Conservation (phyloP, 2,329 filamentous ascomycete genomes). For the Sarocladium kiliense region DNA sequence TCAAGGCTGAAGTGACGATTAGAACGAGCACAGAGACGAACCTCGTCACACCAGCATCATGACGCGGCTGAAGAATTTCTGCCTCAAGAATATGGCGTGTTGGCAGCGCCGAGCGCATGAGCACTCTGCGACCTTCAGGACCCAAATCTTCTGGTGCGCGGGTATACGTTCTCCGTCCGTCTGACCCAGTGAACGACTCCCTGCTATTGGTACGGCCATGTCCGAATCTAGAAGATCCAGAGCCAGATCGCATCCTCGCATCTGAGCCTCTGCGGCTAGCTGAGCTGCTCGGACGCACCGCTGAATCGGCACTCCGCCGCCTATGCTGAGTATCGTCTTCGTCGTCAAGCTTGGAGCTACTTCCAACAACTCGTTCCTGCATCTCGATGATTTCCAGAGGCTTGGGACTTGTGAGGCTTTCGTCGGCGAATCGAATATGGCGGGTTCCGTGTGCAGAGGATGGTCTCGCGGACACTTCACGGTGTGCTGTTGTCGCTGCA, state of each 20-base stretch:
- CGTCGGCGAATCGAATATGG: slow-evolving; percentile 22
- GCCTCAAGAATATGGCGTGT: slow-evolving; percentile 15
- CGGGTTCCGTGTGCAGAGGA: background rate
- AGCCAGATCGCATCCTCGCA: slow-evolving; percentile 1
- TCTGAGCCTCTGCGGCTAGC: background rate
- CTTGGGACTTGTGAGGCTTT: slow-evolving; percentile 6
- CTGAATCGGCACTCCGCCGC: background rate
- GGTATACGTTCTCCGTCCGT: slow-evolving; percentile 1
- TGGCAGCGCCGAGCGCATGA: slow-evolving; percentile 16
- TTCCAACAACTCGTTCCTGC: slow-evolving; percentile 9
- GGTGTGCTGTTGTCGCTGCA: slow-evolving; percentile 19
- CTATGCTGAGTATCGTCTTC: background rate
- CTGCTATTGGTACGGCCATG: slow-evolving; percentile 3
- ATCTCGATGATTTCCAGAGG: slow-evolving; percentile 9
- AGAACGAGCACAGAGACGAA: slow-evolving; percentile 44
- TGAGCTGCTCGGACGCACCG: slow-evolving; percentile 6
- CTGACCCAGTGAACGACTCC: slow-evolving; percentile 6
- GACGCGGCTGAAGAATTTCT: slow-evolving; percentile 9
- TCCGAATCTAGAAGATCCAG: slow-evolving; percentile 1
- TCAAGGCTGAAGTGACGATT: slow-evolving; percentile 47
- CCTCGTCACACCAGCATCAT: slow-evolving; percentile 14
- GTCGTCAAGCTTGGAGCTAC: slow-evolving; percentile 2
- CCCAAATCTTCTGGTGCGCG: slow-evolving; percentile 1
- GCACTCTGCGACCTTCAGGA: background rate
- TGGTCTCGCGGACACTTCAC: background rate